Conservation (phyloP, 169 alveolate species). For the Theileria sp. region DNA sequence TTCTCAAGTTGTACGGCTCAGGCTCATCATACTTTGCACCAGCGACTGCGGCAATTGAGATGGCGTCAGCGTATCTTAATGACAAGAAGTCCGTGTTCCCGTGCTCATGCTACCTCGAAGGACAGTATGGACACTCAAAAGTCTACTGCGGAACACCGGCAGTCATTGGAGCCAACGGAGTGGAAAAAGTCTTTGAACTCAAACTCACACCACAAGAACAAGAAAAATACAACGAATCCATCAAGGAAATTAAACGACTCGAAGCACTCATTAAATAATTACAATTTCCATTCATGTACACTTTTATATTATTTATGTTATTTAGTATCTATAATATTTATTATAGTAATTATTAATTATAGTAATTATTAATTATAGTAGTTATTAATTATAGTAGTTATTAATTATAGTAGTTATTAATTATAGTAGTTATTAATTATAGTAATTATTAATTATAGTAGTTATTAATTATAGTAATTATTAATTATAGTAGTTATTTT, state of each 20-base stretch:
- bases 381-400: no score
- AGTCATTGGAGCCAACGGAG: conserved; percentile 81
- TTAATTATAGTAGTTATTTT: no score
- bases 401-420: no score
- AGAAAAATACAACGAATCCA: conserved; percentile 37
- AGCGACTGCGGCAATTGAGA: conserved; percentile 73
- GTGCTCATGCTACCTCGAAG: conserved; percentile 82
- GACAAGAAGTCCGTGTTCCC: conserved; percentile 78
- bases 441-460: no score
- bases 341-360: no score
- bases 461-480: neutral
- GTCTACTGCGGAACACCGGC: conserved; percentile 83
- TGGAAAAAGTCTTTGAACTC: conserved; percentile 77
- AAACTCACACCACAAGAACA: conserved; percentile 74
- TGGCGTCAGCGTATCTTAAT: conserved; percentile 68
- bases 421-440: neutral
- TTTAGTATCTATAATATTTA: no score
- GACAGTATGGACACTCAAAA: conserved; percentile 80
- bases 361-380: no score
- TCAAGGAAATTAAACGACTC: conserved; percentile 52
- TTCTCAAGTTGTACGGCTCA: conserved; percentile 41
- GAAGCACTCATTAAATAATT: conserved; percentile 29
- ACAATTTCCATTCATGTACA: neutral
- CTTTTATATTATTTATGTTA: no score
- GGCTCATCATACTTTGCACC: conserved; percentile 70